phyloP scores from a whole-genome alignment of 495 filamentous ascomycete species.

The Hamigera avellanea region DNA sequence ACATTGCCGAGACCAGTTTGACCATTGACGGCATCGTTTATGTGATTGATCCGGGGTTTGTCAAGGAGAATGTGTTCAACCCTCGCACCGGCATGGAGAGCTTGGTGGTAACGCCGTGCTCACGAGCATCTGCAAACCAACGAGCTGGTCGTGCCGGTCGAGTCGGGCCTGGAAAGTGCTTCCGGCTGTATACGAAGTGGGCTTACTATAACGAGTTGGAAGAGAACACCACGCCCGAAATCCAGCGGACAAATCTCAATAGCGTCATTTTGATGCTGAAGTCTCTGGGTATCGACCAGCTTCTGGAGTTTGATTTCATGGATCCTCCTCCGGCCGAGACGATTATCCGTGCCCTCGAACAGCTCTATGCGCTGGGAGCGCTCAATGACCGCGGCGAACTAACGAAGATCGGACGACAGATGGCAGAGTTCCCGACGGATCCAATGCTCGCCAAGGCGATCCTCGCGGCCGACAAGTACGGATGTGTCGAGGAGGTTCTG shows the following conservation, averaged over 20 bases:
- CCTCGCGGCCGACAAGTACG: constrained; percentile 77
- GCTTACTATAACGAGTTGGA: constrained; percentile 92
- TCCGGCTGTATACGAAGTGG: constrained; percentile 90
- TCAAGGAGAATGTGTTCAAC: constrained; percentile 99
- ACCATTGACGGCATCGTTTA: constrained; percentile 94
- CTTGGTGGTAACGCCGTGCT: constrained; percentile 88
- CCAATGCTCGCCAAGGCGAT: constrained; percentile 88
- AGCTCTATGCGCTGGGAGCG: constrained; percentile 84
- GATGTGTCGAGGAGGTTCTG: constrained; percentile 91
- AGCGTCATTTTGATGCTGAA: constrained; percentile 78
- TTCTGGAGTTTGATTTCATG: constrained; percentile 94
- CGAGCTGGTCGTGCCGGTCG: constrained; percentile 92
- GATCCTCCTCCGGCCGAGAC: constrained; percentile 87
- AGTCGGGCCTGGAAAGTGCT: constrained; percentile 88
- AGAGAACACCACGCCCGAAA: constrained; percentile 87
- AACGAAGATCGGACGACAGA: constrained; percentile 85
- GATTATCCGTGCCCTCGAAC: constrained; percentile 80
- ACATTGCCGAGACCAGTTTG: constrained; percentile 81
- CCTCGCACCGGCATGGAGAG: constrained; percentile 94
- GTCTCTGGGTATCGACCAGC: constrained; percentile 83
- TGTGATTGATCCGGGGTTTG: constrained; percentile 96
- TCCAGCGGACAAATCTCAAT: constrained; percentile 82
- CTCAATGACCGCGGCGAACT: constrained; percentile 83
- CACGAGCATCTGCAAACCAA: constrained; percentile 96
- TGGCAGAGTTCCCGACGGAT: constrained; percentile 94